Evolutionary conservation across 1,284 basidiomycete species (phyloP).

Genomic region (Tranzscheliella williamsii): DNA sequence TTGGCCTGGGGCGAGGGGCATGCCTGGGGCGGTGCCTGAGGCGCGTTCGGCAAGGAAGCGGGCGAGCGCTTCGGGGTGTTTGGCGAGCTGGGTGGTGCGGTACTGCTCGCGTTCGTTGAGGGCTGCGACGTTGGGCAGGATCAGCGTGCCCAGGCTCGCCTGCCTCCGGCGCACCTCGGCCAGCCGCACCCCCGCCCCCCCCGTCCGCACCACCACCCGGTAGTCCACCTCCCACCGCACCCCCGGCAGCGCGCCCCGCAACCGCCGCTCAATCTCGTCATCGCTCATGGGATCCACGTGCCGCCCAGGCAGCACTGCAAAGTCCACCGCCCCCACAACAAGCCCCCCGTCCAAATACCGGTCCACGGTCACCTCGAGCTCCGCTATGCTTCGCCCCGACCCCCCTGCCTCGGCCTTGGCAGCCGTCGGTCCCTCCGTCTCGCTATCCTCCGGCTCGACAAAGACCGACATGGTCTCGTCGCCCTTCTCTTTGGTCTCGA

Average conservation of each 20-base stretch:
- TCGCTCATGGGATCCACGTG: conserved; percentile 28
- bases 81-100: conserved; percentile 23
- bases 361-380: conserved; percentile 53
- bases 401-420: background rate
- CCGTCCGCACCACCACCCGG: conserved; percentile 39
- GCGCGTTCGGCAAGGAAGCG: conserved; percentile 48
- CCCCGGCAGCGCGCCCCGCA: conserved; percentile 13
- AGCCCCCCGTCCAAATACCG: conserved; percentile 48
- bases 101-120: conserved; percentile 49
- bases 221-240: conserved; percentile 52
- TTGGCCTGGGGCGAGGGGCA: conserved; percentile 55
- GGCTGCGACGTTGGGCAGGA: conserved; percentile 54
- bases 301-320: conserved; percentile 32
- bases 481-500: conserved; percentile 36
- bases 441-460: conserved; percentile 33
- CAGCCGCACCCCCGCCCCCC: conserved; percentile 46
- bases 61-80: conserved; percentile 44
- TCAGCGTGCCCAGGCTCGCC: conserved; percentile 32
- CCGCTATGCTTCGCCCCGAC: conserved; percentile 16
- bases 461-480: conserved; percentile 36
- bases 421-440: background rate
- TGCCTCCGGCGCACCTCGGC: conserved; percentile 37
- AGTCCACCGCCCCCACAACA: conserved; percentile 52
- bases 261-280: conserved; percentile 41
- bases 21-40: conserved; percentile 45